phyloP scores from a whole-genome alignment of 345 rosid genomes.

The Stellera chamaejasme region DNA sequence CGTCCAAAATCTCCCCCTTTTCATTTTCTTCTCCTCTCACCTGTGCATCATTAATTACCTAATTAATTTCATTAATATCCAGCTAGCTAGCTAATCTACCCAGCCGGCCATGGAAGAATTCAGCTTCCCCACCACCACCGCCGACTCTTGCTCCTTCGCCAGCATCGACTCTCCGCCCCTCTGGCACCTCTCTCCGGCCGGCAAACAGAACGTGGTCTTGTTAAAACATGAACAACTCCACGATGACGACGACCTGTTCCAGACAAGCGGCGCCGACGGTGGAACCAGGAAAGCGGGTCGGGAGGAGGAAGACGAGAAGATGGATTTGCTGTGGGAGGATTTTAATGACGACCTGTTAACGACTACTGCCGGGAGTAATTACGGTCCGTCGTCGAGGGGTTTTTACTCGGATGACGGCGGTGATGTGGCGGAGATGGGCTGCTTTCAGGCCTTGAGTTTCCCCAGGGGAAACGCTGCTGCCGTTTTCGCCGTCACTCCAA shows the following conservation, averaged over 20 bases:
- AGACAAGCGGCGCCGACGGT: background rate
- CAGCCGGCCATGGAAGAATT: conserved; percentile 43
- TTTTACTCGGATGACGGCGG: conserved; percentile 6
- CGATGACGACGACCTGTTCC: background rate
- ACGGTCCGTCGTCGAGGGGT: too few relatives aligned
- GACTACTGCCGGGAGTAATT: conserved; percentile 2
- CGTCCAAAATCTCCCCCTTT: conserved; percentile 15
- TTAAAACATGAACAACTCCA: conserved; percentile 8
- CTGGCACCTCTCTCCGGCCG: conserved; percentile 43
- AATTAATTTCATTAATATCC: background rate
- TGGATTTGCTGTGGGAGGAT: conserved; percentile 91
- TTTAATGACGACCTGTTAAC: conserved; percentile 49
- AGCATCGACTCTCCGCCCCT: conserved; percentile 64
- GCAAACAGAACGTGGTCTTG: background rate
- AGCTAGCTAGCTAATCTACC: conserved; percentile 1
- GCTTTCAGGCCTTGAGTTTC: conserved; percentile 23
- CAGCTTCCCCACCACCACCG: conserved; percentile 49
- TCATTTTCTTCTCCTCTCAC: conserved; percentile 6
- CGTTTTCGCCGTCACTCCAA: conserved; percentile 10
- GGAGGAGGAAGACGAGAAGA: conserved; percentile 38
- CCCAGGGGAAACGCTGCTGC: conserved; percentile 15
- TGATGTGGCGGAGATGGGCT: conserved; percentile 18
- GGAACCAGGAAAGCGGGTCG: conserved; percentile 10
- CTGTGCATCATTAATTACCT: background rate
- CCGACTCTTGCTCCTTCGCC: conserved; percentile 8